Percentiles rank a stretch among this genome's conserved stretches.
Conservation (phyloP, 2,329 filamentous ascomycete genomes). For the Pseudocercospora fijiensis region DNA sequence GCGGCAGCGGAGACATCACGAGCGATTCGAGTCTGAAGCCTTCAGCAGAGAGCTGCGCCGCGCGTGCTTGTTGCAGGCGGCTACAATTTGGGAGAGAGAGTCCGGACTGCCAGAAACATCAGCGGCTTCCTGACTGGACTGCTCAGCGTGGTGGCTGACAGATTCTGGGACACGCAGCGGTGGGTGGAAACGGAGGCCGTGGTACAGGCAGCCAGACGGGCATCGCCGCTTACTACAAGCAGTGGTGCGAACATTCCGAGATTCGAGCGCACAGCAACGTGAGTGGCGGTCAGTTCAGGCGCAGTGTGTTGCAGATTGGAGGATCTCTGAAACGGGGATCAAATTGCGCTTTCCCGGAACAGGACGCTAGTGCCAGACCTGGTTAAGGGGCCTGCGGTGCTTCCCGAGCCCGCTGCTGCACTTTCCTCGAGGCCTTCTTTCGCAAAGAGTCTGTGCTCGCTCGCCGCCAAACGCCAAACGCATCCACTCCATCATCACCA, state of each 20-base stretch:
- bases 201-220: background rate
- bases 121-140: background rate
- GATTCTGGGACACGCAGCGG: constrained; percentile 7
- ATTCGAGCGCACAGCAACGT: background rate
- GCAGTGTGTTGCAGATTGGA: constrained; percentile 7
- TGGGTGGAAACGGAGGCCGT: constrained; percentile 9
- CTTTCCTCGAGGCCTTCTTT: constrained; percentile 10
- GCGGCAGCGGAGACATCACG: background rate
- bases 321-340: constrained; percentile 5
- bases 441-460: constrained; percentile 12
- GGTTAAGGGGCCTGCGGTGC: constrained; percentile 2
- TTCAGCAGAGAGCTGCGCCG: background rate
- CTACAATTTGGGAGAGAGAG: constrained; percentile 2
- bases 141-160: constrained; percentile 9
- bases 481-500: constrained; percentile 17
- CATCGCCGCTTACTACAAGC: background rate
- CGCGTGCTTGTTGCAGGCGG: background rate
- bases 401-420: constrained; percentile 4
- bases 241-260: background rate
- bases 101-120: background rate
- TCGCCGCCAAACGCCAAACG: constrained; percentile 15
- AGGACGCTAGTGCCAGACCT: constrained; percentile 1
- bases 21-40: background rate
- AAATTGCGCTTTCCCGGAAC: constrained; percentile 8
- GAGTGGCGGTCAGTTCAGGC: background rate